These are phyloP conservation scores for Yarrowia bubula DNA, from an alignment of 805 yeast species.

Conservation along the genomic window DNA sequence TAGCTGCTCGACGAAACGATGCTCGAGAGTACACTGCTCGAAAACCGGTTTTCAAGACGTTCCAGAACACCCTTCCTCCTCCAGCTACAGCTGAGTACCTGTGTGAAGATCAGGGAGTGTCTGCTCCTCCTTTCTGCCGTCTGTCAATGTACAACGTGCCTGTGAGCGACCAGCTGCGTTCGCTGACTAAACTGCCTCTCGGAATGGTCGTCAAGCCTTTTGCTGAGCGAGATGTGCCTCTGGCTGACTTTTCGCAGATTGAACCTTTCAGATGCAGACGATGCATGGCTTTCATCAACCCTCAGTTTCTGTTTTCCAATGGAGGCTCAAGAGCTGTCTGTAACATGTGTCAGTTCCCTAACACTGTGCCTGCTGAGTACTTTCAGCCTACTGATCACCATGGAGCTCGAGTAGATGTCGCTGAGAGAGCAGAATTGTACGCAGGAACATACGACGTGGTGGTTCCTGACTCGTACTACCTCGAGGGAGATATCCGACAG, in stretches of 20 bases:
- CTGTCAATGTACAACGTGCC: constrained; percentile 84
- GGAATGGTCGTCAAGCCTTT: constrained; percentile 83
- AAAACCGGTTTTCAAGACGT: constrained; percentile 58
- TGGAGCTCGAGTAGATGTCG: constrained; percentile 63
- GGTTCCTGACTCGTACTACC: constrained; percentile 72
- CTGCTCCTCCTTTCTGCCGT: constrained; percentile 76
- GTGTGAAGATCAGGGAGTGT: constrained; percentile 77
- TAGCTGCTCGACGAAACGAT: constrained; percentile 41
- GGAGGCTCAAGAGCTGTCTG: constrained; percentile 67
- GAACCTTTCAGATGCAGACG: constrained; percentile 90
- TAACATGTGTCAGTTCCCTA: constrained; percentile 81
- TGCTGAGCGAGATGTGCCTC: constrained; percentile 65
- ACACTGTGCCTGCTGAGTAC: constrained; percentile 66
- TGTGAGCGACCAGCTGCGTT: constrained; percentile 62
- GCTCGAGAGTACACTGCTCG: constrained; percentile 39
- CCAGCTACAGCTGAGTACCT: constrained; percentile 68
- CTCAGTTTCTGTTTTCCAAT: constrained; percentile 65
- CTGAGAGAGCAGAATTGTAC: constrained; percentile 68
- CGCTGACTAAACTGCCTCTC: constrained; percentile 71
- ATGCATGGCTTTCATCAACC: constrained; percentile 87
- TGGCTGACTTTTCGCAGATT: constrained; percentile 56
- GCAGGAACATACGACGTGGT: constrained; percentile 81
- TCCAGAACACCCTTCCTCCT: constrained; percentile 80
- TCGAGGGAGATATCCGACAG: constrained; percentile 41
- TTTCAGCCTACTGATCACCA: constrained; percentile 57